phyloP scores from a whole-genome alignment of 306 rosid genomes.

The Hylodesmum podocarpum region DNA sequence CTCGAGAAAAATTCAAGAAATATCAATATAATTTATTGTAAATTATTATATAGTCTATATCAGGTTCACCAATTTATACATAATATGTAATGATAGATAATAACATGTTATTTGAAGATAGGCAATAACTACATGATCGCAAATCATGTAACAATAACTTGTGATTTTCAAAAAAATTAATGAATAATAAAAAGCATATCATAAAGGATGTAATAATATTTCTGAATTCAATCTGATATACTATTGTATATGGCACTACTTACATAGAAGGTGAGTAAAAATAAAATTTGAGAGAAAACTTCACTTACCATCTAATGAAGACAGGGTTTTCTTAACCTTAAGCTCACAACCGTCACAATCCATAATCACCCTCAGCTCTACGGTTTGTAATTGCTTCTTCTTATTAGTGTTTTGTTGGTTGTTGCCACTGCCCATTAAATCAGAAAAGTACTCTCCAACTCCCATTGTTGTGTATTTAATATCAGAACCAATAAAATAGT shows the following conservation, averaged over 20 bases:
- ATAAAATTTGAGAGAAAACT: neutral
- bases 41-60: too few species aligned
- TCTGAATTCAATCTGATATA: too few species aligned
- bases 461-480: constrained; percentile 55
- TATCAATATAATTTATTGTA: too few species aligned
- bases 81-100: too few species aligned
- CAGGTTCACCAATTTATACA: too few species aligned
- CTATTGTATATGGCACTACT: neutral
- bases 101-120: too few species aligned
- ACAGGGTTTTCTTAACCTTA: constrained; percentile 82
- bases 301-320: constrained; percentile 61
- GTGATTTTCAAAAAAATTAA: too few species aligned
- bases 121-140: too few species aligned
- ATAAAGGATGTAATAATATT: too few species aligned
- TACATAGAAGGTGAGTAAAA: neutral
- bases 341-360: constrained; percentile 98
- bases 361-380: constrained; percentile 85
- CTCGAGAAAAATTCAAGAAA: too few species aligned
- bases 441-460: constrained; percentile 77
- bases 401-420: constrained; percentile 42
- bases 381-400: constrained; percentile 79
- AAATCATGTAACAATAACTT: too few species aligned
- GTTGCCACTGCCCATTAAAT: constrained; percentile 56
- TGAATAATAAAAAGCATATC: too few species aligned
- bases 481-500: neutral